Conservation (phyloP, 2,329 filamentous ascomycete species). For the Fusarium redolens region DNA sequence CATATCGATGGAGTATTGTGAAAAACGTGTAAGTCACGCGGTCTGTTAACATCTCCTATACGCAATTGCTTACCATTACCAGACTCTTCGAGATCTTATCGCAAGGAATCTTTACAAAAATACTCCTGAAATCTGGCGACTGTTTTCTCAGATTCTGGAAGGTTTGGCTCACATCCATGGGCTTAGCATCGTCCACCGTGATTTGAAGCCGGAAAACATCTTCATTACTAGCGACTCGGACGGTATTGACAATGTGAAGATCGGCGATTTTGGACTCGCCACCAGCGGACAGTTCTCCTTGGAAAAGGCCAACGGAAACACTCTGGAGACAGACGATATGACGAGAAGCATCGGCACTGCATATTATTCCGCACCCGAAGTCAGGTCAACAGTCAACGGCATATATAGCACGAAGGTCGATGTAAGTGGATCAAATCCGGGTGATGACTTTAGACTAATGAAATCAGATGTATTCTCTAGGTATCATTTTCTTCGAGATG, state of each 20-base stretch:
- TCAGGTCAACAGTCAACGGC: conserved; percentile 78
- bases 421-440: conserved; percentile 58
- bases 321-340: conserved; percentile 69
- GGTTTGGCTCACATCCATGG: conserved; percentile 91
- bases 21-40: conserved; percentile 74
- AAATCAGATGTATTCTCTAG: conserved; percentile 90
- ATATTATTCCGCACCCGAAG: conserved; percentile 92
- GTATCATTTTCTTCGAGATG: conserved; percentile 99
- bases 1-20: conserved; percentile 99
- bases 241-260: conserved; percentile 87
- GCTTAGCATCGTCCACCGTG: conserved; percentile 92
- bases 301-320: conserved; percentile 61
- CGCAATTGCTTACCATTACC: conserved; percentile 5
- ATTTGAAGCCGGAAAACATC: conserved; percentile 96
- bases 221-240: conserved; percentile 81
- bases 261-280: conserved; percentile 95
- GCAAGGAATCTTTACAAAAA: conserved; percentile 78
- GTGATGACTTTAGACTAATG: conserved; percentile 7
- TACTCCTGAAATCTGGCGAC: conserved; percentile 83
- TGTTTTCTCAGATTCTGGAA: conserved; percentile 92
- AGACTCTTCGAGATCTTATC: conserved; percentile 89
- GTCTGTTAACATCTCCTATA: too few relatives aligned
- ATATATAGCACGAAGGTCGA: conserved; percentile 95
- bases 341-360: conserved; percentile 81
- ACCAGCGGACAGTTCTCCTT: conserved; percentile 83